Percentiles rank a stretch among this genome's conserved stretches.
Conservation (phyloP, 78 protist genomes). For the Dictyostelium brefeldianum region DNA sequence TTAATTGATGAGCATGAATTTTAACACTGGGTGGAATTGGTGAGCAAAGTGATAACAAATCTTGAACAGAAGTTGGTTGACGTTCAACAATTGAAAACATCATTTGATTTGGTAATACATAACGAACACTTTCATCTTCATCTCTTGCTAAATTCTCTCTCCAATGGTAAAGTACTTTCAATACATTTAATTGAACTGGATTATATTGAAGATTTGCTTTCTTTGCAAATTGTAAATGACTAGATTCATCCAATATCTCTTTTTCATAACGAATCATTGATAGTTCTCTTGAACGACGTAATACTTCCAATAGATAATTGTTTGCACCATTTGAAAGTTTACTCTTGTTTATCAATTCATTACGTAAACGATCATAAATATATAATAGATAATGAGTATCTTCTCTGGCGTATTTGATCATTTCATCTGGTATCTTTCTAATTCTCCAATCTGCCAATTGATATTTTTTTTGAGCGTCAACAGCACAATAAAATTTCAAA, state of each 20-base stretch:
- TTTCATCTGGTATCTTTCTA: constrained; percentile 95
- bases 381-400: constrained; percentile 99
- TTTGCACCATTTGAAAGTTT: not conserved
- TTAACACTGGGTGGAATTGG: constrained; percentile 58
- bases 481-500: constrained; percentile 81
- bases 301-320: constrained; percentile 2
- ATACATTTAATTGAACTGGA: constrained; percentile 27
- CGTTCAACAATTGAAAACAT: constrained; percentile 48
- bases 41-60: constrained; percentile 13
- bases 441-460: constrained; percentile 99
- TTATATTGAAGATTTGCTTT: constrained; percentile 3
- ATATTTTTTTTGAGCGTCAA: constrained; percentile 93
- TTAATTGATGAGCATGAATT: constrained; percentile 35
- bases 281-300: constrained; percentile 72
- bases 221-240: constrained; percentile 21
- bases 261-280: constrained; percentile 88
- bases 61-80: constrained; percentile 45
- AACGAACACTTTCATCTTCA: constrained; percentile 91
- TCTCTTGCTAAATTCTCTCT: constrained; percentile 89
- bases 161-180: constrained; percentile 89
- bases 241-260: not conserved
- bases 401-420: constrained; percentile 96
- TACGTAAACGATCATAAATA: constrained; percentile 89
- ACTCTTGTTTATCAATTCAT: constrained; percentile 7
- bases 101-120: constrained; percentile 76